Evolutionary conservation across 208 protist species (phyloP).

Genomic region (Phytomonas francai): DNA sequence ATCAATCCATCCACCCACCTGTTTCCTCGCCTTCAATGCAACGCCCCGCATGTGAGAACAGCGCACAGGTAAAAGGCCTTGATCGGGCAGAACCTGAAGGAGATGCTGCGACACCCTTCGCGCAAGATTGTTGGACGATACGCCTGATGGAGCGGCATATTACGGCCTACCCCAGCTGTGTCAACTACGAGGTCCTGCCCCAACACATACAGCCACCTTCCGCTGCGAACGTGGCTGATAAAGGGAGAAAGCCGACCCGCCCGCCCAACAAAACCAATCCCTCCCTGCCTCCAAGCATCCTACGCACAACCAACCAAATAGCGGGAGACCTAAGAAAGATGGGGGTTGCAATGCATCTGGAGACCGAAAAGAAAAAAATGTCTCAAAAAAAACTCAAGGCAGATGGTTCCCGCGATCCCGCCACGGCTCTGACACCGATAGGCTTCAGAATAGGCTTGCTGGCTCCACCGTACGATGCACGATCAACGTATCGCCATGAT

Average conservation of each 20-base stretch:
- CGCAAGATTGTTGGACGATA: conserved; percentile 15
- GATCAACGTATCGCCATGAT: conserved; percentile 70
- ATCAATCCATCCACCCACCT: not conserved
- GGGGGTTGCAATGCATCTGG: conserved; percentile 29
- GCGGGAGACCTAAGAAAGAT: conserved; percentile 31
- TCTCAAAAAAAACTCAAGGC: not conserved
- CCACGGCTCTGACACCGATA: not conserved
- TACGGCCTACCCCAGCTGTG: conserved; percentile 50
- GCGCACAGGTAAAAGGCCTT: not conserved
- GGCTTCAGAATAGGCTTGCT: conserved; percentile 24
- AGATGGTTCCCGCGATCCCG: not conserved
- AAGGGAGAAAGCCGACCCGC: not conserved
- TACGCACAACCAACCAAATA: conserved; percentile 59
- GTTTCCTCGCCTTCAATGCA: not conserved
- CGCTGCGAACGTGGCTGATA: not conserved
- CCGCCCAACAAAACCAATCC: not conserved
- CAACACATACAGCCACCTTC: conserved; percentile 3
- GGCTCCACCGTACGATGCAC: conserved; percentile 39
- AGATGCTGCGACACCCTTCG: conserved; percentile 11
- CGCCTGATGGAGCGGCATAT: conserved; percentile 64
- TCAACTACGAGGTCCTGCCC: conserved; percentile 54
- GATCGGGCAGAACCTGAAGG: not conserved
- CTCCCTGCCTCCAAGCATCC: not conserved
- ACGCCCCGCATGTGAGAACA: not conserved
- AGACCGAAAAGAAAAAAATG: conserved; percentile 13